A percentile compares a stretch with the other conserved stretches of the same genome.
These are phyloP conservation scores for Aspergillus spinulosporus DNA, from an alignment of 2,329 filamentous ascomycete genomes.

Conservation along the genomic window DNA sequence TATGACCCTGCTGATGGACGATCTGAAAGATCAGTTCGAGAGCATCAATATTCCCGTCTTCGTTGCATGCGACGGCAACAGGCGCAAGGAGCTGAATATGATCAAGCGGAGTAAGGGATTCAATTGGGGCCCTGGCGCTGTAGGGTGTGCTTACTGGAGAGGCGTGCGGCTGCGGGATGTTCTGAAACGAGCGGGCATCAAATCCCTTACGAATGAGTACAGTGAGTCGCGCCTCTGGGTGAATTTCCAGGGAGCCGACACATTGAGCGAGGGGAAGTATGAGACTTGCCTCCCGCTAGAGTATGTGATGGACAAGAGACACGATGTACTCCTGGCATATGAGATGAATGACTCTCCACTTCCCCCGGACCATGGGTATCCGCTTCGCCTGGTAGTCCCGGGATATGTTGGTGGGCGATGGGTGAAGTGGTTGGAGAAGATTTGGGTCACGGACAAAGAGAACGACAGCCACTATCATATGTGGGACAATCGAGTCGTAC, in stretches of 20 bases:
- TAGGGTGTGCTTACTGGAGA: neutral
- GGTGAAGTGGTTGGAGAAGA: slow-evolving; percentile 62
- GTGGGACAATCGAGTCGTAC: slow-evolving; percentile 53
- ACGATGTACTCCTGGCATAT: slow-evolving; percentile 69
- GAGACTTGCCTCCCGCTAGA: slow-evolving; percentile 58
- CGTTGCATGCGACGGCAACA: neutral
- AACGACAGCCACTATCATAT: slow-evolving; percentile 48
- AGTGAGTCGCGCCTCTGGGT: slow-evolving; percentile 47
- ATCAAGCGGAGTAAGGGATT: neutral
- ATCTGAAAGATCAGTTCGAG: slow-evolving; percentile 61
- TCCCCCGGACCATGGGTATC: slow-evolving; percentile 66
- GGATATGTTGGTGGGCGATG: slow-evolving; percentile 68
- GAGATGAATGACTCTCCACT: slow-evolving; percentile 69
- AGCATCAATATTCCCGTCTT: slow-evolving; percentile 51
- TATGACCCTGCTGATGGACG: slow-evolving; percentile 59
- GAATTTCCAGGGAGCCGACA: slow-evolving; percentile 67
- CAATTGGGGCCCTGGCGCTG: neutral
- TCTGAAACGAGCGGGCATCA: neutral
- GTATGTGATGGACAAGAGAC: slow-evolving; percentile 66
- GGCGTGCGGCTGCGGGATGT: neutral
- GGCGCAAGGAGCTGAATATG: neutral
- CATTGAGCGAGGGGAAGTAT: slow-evolving; percentile 51
- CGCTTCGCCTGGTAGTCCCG: slow-evolving; percentile 62
- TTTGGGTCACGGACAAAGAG: slow-evolving; percentile 59
- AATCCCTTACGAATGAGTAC: neutral